Evolutionary conservation across 2,329 filamentous ascomycete genomes (phyloP).

Genomic region (Exophiala bonariae): DNA sequence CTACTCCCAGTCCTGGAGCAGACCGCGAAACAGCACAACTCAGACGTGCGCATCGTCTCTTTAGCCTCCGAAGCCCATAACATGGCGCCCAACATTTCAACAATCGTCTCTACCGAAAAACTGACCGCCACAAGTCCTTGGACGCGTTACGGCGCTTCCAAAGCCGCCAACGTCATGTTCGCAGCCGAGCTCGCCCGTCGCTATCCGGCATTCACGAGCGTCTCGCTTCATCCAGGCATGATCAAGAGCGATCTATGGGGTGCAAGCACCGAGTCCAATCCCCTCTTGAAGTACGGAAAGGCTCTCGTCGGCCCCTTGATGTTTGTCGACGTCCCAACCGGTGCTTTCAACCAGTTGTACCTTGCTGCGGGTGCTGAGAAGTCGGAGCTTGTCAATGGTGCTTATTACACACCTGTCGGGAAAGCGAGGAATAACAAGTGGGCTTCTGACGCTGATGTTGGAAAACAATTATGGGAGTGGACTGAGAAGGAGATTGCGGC

Average conservation of each 20-base stretch:
- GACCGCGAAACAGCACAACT: constrained; percentile 31
- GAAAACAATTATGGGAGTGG: constrained; percentile 36
- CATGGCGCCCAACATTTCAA: constrained; percentile 36
- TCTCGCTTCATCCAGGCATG: constrained; percentile 53
- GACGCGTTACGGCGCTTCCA: constrained; percentile 53
- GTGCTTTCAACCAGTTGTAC: constrained; percentile 44
- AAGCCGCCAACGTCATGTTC: constrained; percentile 51
- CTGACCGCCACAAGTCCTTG: constrained; percentile 40
- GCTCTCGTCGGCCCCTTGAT: constrained; percentile 26
- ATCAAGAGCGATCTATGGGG: constrained; percentile 43
- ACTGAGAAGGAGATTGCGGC: constrained; percentile 33
- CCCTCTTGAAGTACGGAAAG: constrained; percentile 28
- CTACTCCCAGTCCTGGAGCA: constrained; percentile 42
- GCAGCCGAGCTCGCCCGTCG: constrained; percentile 47
- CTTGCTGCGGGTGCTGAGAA: constrained; percentile 35
- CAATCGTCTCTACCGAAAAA: constrained; percentile 38
- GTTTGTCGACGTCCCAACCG: constrained; percentile 35
- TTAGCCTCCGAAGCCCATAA: constrained; percentile 39
- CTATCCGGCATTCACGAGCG: constrained; percentile 40
- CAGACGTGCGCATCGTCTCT: constrained; percentile 39
- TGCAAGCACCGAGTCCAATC: constrained; percentile 30
- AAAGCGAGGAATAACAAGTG: constrained; percentile 29
- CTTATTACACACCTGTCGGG: constrained; percentile 46
- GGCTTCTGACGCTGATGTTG: constrained; percentile 29
- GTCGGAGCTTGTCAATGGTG: constrained; percentile 40